These are phyloP conservation scores for Cephaloascus albidus DNA, from an alignment of 805 yeast genomes.

Conservation along the genomic window DNA sequence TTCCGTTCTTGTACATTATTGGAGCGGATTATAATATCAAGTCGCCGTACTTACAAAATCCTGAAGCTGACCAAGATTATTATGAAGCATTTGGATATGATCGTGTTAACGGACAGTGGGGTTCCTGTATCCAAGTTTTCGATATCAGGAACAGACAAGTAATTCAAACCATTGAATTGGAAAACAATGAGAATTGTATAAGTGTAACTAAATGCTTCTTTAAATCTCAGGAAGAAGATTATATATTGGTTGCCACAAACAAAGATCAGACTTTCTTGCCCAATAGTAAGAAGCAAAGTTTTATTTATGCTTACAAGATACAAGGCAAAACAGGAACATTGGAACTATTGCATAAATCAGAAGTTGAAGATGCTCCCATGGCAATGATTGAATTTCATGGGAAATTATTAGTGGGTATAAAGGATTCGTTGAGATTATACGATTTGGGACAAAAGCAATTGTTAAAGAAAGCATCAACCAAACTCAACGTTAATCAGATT, in stretches of 20 bases:
- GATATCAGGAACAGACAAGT: constrained; percentile 22
- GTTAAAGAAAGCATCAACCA: constrained; percentile 51
- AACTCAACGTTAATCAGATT: constrained; percentile 37
- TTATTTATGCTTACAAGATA: constrained; percentile 27
- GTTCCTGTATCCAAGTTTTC: constrained; percentile 45
- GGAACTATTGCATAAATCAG: constrained; percentile 51
- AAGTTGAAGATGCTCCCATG: constrained; percentile 34
- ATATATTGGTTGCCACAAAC: constrained; percentile 38
- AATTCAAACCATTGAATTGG: constrained; percentile 34
- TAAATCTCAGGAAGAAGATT: constrained; percentile 10
- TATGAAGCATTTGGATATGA: constrained; percentile 38
- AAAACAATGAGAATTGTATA: constrained; percentile 30
- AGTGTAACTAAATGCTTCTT: constrained; percentile 25
- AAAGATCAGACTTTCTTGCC: constrained; percentile 19
- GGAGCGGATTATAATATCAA: constrained; percentile 33
- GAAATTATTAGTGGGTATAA: constrained; percentile 49
- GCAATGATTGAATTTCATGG: constrained; percentile 51
- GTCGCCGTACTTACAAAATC: constrained; percentile 16
- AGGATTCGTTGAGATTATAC: constrained; percentile 44
- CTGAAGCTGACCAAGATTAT: constrained; percentile 19
- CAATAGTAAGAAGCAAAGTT: constrained; percentile 9
- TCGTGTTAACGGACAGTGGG: constrained; percentile 23
- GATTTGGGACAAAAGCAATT: constrained; percentile 77
- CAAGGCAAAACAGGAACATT: constrained; percentile 25
- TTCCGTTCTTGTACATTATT: constrained; percentile 25